A percentile compares a stretch with the other conserved stretches of the same genome.
Evolutionary conservation across 495 filamentous ascomycete genomes (phyloP).

Genomic region (Aspergillus taichungensis): DNA sequence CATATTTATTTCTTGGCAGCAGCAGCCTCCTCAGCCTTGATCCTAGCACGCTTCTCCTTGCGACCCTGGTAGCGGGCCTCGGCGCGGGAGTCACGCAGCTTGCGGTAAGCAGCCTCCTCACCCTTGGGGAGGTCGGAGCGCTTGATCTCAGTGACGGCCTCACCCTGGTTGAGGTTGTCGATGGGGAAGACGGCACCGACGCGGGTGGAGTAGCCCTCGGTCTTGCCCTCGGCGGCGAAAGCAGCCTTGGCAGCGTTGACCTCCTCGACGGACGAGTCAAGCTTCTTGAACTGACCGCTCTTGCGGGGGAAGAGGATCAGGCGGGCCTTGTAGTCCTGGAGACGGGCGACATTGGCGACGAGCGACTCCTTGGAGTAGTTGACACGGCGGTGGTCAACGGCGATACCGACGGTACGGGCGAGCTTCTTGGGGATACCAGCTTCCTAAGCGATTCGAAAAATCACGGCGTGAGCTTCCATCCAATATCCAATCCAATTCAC

Average conservation of each 20-base stretch:
- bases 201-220: constrained; percentile 44
- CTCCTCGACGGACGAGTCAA: constrained; percentile 81
- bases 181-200: constrained; percentile 59
- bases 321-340: constrained; percentile 89
- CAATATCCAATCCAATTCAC: constrained; percentile 1
- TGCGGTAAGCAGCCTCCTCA: constrained; percentile 76
- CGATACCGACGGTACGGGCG: constrained; percentile 90
- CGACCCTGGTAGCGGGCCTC: constrained; percentile 73
- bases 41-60: constrained; percentile 88
- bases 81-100: constrained; percentile 75
- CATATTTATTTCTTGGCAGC: constrained; percentile 83
- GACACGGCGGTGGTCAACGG: constrained; percentile 89
- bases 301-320: constrained; percentile 97
- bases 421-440: constrained; percentile 92
- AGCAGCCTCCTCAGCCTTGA: constrained; percentile 83
- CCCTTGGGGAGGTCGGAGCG: constrained; percentile 68
- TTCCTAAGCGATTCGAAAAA: constrained; percentile 47
- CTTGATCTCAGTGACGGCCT: constrained; percentile 67
- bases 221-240: constrained; percentile 40
- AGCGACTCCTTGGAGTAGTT: constrained; percentile 95
- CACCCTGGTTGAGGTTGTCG: constrained; percentile 47
- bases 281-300: constrained; percentile 80
- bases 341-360: constrained; percentile 85
- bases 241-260: constrained; percentile 61
- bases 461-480: constrained; percentile 8